Conservation (phyloP, 2,329 filamentous ascomycete genomes). For the Cryoendolithus antarcticus region DNA sequence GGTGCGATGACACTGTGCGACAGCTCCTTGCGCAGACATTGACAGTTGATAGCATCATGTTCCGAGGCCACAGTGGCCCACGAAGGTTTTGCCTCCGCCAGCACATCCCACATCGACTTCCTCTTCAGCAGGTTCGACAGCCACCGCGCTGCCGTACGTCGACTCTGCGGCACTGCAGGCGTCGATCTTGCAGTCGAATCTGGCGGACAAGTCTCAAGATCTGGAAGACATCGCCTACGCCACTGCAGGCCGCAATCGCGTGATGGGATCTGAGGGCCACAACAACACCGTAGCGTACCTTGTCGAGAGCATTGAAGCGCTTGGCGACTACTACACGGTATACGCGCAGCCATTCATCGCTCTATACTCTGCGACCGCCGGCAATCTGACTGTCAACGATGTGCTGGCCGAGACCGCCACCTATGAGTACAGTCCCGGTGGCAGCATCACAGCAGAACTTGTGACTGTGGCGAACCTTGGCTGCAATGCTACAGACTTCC, state of each 20-base stretch:
- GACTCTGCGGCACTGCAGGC: conserved; percentile 4
- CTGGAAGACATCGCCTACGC: conserved; percentile 28
- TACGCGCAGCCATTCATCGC: conserved; percentile 34
- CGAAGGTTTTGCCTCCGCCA: not conserved
- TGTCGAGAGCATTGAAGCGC: conserved; percentile 24
- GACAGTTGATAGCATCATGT: conserved; percentile 1
- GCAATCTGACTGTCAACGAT: conserved; percentile 39
- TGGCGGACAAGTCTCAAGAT: conserved; percentile 15
- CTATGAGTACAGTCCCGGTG: conserved; percentile 56
- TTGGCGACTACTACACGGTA: conserved; percentile 48
- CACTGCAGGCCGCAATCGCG: conserved; percentile 24
- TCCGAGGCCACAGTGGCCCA: not conserved
- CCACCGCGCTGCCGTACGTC: conserved; percentile 20
- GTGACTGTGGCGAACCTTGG: conserved; percentile 49
- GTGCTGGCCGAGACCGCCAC: conserved; percentile 46
- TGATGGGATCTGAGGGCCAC: conserved; percentile 26
- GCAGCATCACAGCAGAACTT: conserved; percentile 43
- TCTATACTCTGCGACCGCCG: conserved; percentile 22
- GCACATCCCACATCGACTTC: not conserved
- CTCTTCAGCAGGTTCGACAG: not conserved
- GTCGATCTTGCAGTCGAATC: conserved; percentile 3
- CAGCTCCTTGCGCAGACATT: not conserved
- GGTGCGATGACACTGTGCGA: not conserved
- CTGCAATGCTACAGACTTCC: conserved; percentile 53
- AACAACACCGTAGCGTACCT: conserved; percentile 29